phyloP scores from a whole-genome alignment of 495 filamentous ascomycete species.

The Aspergillus cavernicola region DNA sequence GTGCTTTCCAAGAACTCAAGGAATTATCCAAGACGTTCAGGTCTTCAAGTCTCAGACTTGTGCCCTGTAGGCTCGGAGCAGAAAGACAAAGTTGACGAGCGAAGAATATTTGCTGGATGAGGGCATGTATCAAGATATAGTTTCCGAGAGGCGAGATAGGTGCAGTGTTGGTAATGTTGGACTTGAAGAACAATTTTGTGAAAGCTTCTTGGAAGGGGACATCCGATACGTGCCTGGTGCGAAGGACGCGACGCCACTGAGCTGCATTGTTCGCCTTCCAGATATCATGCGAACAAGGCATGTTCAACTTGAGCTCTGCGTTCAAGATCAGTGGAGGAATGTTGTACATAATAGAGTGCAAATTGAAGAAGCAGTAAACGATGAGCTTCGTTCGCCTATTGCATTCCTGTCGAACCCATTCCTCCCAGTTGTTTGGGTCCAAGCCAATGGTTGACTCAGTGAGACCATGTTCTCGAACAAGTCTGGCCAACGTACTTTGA shows the following conservation, averaged over 20 bases:
- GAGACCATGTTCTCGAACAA: conserved; percentile 48
- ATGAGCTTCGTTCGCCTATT: conserved; percentile 49
- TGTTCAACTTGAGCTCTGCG: conserved; percentile 46
- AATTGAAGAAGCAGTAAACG: conserved; percentile 53
- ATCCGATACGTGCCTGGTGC: conserved; percentile 32
- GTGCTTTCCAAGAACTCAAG: conserved; percentile 48
- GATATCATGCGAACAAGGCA: conserved; percentile 49
- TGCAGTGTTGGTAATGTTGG: conserved; percentile 37
- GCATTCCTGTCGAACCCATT: conserved; percentile 48
- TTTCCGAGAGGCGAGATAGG: conserved; percentile 52
- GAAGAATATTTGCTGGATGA: conserved; percentile 54
- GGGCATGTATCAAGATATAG: conserved; percentile 51
- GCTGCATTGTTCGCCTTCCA: conserved; percentile 47
- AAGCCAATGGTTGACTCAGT: conserved; percentile 29
- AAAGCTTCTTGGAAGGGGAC: conserved; percentile 49
- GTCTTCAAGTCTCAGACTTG: conserved; percentile 45
- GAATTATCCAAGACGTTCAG: conserved; percentile 39
- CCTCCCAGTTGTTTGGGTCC: conserved; percentile 45
- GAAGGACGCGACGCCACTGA: conserved; percentile 43
- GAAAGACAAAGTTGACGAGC: conserved; percentile 46
- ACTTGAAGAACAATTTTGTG: conserved; percentile 42
- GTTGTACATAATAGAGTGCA: conserved; percentile 53
- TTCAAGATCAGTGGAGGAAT: conserved; percentile 51
- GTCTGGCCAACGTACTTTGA: conserved; percentile 45
- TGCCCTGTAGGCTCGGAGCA: conserved; percentile 39